Conservation (phyloP, 495 filamentous ascomycete species). For the Xeromyces bisporus region DNA sequence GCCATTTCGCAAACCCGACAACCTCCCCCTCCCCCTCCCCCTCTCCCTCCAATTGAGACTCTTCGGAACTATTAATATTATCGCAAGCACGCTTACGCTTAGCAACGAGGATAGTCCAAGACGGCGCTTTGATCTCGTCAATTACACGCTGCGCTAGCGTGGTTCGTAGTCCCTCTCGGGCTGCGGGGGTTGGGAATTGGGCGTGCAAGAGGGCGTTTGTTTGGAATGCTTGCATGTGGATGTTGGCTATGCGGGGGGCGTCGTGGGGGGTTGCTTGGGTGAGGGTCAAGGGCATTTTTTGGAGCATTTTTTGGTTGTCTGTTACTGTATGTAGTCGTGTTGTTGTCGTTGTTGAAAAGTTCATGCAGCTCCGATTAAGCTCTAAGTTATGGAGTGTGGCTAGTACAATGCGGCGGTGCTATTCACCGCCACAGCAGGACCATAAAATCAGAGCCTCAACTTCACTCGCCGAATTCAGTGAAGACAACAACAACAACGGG, state of each 20-base stretch:
- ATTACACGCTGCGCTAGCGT: conserved; percentile 13
- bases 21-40: neutral
- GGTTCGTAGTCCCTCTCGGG: conserved; percentile 6
- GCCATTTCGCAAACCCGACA: neutral
- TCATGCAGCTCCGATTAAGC: no score
- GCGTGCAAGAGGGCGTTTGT: conserved; percentile 21
- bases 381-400: no score
- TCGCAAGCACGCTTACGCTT: no score
- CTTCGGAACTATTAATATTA: no score
- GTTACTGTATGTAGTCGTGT: no score
- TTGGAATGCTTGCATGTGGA: conserved; percentile 28
- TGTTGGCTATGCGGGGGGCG: conserved; percentile 22
- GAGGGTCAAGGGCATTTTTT: neutral
- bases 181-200: conserved; percentile 23
- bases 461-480: no score
- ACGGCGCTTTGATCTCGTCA: conserved; percentile 8
- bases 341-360: no score
- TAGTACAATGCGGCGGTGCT: no score
- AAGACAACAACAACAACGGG: no score
- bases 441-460: no score
- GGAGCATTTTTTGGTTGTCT: no score
- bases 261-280: conserved; percentile 5
- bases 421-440: no score
- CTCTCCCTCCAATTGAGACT: conserved; percentile 17
- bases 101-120: conserved; percentile 12